Base-by-base conservation (phyloP, 306 rosid genomes). In the Cucumis cinereus region DNA sequence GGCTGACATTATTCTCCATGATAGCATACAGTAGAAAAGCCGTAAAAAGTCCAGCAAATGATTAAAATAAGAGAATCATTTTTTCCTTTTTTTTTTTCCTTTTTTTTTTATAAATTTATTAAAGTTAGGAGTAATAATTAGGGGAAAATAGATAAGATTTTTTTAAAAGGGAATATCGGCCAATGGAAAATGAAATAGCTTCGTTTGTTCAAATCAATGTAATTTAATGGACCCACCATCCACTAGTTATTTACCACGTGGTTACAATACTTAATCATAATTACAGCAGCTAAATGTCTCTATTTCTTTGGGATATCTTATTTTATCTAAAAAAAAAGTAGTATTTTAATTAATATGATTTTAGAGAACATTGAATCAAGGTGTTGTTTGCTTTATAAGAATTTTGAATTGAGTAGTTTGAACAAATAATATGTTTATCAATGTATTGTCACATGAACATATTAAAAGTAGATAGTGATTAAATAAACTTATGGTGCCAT, bases 1-100 rank as follows among this genome's bases (percentile, higher is more conserved):
- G 36, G 58, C 60, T 45, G 76, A 71, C 76, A 49, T 50, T 28
- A 50, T 23, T 14, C 75, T 47, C 41, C 43, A 43, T 70, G 38
- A 70, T 70, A 69, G 0, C 38, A 10, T 69, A 69, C 23, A 15
- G 75, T 70, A 14, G 59, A 71, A 70, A 70, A 24, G 75, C 40
- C 75, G 75, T 70, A 70, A 50, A 50, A 43, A 13, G 75, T 45
- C 38, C 57, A 45, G 74, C 56, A 45, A 49, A 71, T 71, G 59
- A 71, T 71, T 71, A 49, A 71, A 71, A 49, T 17, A 71, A 49
- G 22, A 50, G 22, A 23, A 71, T 49, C 76, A 26, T 71, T 50
- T 71, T 64, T 67, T 67, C 8, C 4, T 49, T 45, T 22, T 4
- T 36, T n/a, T 43, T 26, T 10, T 2, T 45, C 13, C 28, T 10